Percentiles rank a stretch among this genome's conserved stretches.
phyloP scores from a whole-genome alignment of 2,329 filamentous ascomycete genomes.

The Didymosphaeria variabile region DNA sequence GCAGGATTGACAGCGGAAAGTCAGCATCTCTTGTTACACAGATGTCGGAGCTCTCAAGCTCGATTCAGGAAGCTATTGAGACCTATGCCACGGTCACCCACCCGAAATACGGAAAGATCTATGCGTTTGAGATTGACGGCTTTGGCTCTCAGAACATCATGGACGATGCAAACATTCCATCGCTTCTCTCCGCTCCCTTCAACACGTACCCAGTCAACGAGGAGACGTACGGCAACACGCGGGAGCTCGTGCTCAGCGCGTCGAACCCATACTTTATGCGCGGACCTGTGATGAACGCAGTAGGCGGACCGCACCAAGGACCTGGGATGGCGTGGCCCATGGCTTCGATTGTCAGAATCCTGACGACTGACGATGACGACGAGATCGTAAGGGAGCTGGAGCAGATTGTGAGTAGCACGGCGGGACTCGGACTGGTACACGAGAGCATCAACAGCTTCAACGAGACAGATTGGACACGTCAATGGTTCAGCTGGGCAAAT shows the following conservation, averaged over 20 bases:
- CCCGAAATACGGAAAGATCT: conserved; percentile 51
- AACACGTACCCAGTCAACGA: conserved; percentile 62
- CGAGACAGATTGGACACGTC: conserved; percentile 56
- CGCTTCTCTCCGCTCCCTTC: conserved; percentile 71
- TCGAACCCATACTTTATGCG: conserved; percentile 61
- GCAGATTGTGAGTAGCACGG: conserved; percentile 58
- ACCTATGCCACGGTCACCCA: conserved; percentile 53
- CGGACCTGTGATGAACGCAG: conserved; percentile 58
- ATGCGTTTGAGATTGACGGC: conserved; percentile 60
- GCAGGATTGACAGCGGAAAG: conserved; percentile 53
- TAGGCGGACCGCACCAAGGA: conserved; percentile 60
- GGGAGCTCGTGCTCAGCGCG: conserved; percentile 54
- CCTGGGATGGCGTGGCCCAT: conserved; percentile 61
- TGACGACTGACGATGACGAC: conserved; percentile 58
- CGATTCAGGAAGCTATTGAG: conserved; percentile 56
- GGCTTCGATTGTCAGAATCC: conserved; percentile 60
- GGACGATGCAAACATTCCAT: conserved; percentile 78
- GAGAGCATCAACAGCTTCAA: conserved; percentile 62
- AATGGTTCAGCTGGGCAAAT: conserved; percentile 64
- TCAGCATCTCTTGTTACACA: conserved; percentile 61
- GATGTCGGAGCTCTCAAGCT: conserved; percentile 66
- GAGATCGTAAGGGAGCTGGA: conserved; percentile 57
- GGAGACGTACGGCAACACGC: conserved; percentile 59
- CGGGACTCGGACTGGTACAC: conserved; percentile 60
- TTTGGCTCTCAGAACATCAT: conserved; percentile 65